Percentiles rank a stretch among this genome's conserved stretches.
phyloP scores from a whole-genome alignment of 805 yeast species.

The Starmerella khaoyaiensis region DNA sequence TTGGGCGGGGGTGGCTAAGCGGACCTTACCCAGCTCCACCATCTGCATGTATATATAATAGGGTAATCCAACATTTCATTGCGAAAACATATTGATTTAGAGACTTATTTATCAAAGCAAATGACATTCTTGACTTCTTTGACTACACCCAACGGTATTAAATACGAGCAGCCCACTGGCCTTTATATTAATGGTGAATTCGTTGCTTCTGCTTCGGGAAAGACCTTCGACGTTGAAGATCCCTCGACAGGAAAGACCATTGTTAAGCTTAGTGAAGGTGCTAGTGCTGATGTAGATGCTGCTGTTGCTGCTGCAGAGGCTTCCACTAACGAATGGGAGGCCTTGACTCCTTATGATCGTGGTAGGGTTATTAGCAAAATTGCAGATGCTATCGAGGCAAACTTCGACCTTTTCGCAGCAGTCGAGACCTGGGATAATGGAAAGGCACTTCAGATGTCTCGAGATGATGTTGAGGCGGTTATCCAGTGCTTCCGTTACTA shows the following conservation, averaged over 20 bases:
- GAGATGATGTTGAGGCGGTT: conserved; percentile 43
- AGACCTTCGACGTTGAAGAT: conserved; percentile 49
- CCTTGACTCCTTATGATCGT: conserved; percentile 52
- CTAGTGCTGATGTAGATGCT: conserved; percentile 60
- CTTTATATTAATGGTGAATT: conserved; percentile 68
- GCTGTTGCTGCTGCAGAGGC: conserved; percentile 79
- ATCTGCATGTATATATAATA: too few species aligned
- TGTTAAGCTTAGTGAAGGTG: conserved; percentile 60
- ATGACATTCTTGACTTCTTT: conserved; percentile 8
- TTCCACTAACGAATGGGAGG: conserved; percentile 66
- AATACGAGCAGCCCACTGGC: conserved; percentile 59
- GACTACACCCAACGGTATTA: conserved; percentile 21
- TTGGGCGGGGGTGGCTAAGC: too few species aligned
- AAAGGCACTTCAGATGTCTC: conserved; percentile 40
- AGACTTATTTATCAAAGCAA: too few species aligned
- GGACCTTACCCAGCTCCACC: too few species aligned
- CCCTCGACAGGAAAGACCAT: conserved; percentile 68
- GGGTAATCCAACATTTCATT: too few species aligned
- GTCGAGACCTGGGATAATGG: conserved; percentile 88
- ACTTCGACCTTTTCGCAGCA: conserved; percentile 58
- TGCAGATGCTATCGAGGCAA: conserved; percentile 65
- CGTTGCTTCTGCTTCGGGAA: conserved; percentile 39
- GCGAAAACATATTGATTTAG: too few species aligned
- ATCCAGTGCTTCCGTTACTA: conserved; percentile 47
- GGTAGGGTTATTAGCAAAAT: conserved; percentile 51